Percentiles rank a stretch among this genome's conserved stretches.
Conservation (phyloP, 1,284 basidiomycete species). For the Cystobasidium pallidum region DNA sequence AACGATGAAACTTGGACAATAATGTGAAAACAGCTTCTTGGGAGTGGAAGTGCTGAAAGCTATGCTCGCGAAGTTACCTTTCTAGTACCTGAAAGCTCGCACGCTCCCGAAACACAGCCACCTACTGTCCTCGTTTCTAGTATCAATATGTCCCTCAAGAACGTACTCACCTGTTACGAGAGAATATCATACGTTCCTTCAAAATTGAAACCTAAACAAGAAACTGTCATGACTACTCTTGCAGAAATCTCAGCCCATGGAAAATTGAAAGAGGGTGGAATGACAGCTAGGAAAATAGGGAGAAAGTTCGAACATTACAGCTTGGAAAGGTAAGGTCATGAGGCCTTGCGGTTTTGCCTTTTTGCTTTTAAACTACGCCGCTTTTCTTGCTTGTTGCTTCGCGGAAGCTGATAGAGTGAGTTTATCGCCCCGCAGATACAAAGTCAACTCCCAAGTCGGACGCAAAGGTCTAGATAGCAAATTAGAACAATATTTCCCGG, state of each 20-base stretch:
- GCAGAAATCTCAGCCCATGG: slow-evolving; percentile 37
- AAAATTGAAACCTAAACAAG: slow-evolving; percentile 12
- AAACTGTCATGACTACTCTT: slow-evolving; percentile 37
- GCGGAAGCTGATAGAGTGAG: not conserved
- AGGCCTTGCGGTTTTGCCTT: not conserved
- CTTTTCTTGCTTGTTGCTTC: not conserved
- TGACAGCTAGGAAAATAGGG: slow-evolving; percentile 35
- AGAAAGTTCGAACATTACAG: slow-evolving; percentile 37
- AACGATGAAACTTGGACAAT: not conserved
- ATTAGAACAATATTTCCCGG: slow-evolving; percentile 30
- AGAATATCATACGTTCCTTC: slow-evolving; percentile 31
- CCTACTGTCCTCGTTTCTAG: slow-evolving; percentile 36
- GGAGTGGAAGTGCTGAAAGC: slow-evolving; percentile 82
- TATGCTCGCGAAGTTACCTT: slow-evolving; percentile 93
- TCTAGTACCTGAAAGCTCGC: slow-evolving; percentile 70
- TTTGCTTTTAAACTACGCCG: not conserved
- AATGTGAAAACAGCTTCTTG: slow-evolving; percentile 67
- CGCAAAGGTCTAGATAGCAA: slow-evolving; percentile 37
- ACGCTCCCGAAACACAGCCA: slow-evolving; percentile 25
- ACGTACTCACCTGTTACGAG: slow-evolving; percentile 40
- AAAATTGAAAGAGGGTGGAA: slow-evolving; percentile 30
- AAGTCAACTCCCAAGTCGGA: slow-evolving; percentile 38
- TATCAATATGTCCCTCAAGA: slow-evolving; percentile 44
- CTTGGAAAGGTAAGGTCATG: slow-evolving; percentile 29
- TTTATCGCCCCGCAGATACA: slow-evolving; percentile 18